Percentiles rank a stretch among this genome's conserved stretches.
These are phyloP conservation scores for Cutaneotrichosporon arboriforme DNA, from an alignment of 1,284 basidiomycete genomes.

Conservation along the genomic window DNA sequence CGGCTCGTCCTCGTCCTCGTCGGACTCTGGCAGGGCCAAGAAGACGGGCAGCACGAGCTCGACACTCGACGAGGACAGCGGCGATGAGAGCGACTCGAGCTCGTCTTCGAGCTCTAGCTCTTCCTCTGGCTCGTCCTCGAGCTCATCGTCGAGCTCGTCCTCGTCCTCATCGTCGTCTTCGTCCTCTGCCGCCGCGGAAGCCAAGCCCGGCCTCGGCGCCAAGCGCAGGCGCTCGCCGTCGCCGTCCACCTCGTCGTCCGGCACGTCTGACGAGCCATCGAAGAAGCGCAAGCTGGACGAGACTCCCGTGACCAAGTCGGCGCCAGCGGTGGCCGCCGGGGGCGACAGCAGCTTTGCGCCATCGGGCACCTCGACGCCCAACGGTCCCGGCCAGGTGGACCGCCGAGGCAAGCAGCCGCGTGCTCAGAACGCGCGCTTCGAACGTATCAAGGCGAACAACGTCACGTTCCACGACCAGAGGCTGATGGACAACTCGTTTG, in stretches of 20 bases:
- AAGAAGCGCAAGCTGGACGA: slow-evolving; percentile 33
- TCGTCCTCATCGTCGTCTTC: slow-evolving; percentile 27
- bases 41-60: slow-evolving; percentile 4
- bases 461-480: slow-evolving; percentile 57
- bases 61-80: slow-evolving; percentile 5
- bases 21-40: not conserved
- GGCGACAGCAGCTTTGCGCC: slow-evolving; percentile 15
- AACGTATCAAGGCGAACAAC: slow-evolving; percentile 69
- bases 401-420: not conserved
- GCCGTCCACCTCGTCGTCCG: slow-evolving; percentile 24
- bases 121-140: slow-evolving; percentile 10
- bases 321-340: slow-evolving; percentile 16
- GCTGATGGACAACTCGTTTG: slow-evolving; percentile 75
- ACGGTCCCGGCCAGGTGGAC: slow-evolving; percentile 1
- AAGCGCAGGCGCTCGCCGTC: slow-evolving; percentile 25
- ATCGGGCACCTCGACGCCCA: slow-evolving; percentile 16
- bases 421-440: slow-evolving; percentile 58
- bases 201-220: slow-evolving; percentile 15
- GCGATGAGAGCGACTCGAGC: too few species aligned
- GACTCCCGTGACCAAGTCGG: not conserved
- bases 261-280: slow-evolving; percentile 32
- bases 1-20: slow-evolving; percentile 11
- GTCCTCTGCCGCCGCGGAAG: slow-evolving; percentile 18
- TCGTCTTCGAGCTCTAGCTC: slow-evolving; percentile 30
- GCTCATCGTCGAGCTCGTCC: slow-evolving; percentile 17